Base-by-base conservation (phyloP, 768 basidiomycete genomes). In the Hortiboletus campestris region DNA sequence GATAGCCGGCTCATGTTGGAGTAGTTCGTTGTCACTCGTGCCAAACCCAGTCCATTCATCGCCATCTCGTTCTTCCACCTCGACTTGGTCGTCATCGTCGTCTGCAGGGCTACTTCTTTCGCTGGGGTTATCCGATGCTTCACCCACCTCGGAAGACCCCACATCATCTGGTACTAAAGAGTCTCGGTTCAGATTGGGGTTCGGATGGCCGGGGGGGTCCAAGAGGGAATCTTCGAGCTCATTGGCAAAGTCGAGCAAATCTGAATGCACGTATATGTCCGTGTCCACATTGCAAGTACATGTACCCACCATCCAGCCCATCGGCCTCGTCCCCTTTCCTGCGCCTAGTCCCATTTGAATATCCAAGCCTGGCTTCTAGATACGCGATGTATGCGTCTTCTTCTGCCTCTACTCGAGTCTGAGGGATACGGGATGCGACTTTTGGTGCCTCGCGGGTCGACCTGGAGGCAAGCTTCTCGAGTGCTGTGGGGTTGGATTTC, bases 341-440 rank as follows among this genome's bases (percentile, higher is more conserved):
- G 58, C 79, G 78, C 73, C 53, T 76, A 70, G 43, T 74, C 66
- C 54, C 79, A 74, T 35, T 69, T 48, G 62, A 12, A 42, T 85
- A 76, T 4, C 89, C 85, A 17, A 97, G 79, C 68, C 86, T 88
- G 0, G 80, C 76, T 69, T 98, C 95, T 12, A 97, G 74, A 72
- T 89, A 86, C 0, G 84, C 80, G 42, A 98, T 97, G 66, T 95
- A 92, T 0, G 80, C 79, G 64, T 95, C 94, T 62, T 98, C 95
- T 34, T 88, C 80, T 31, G 77, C 72, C 57, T 91, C 82, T 53
- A 74, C 72, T 32, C 67, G 74, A 7, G 71, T 70, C 25, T 70
- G 75, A 25, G 73, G 61, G 2, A 51, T 25, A 3, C 53, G 66
- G 0, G 49, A 46, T 10, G 52, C 46, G 0, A 38, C 39, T 31